These are phyloP conservation scores for Eucalyptus camaldulensis DNA, from an alignment of 345 rosid species.

Conservation along the genomic window DNA sequence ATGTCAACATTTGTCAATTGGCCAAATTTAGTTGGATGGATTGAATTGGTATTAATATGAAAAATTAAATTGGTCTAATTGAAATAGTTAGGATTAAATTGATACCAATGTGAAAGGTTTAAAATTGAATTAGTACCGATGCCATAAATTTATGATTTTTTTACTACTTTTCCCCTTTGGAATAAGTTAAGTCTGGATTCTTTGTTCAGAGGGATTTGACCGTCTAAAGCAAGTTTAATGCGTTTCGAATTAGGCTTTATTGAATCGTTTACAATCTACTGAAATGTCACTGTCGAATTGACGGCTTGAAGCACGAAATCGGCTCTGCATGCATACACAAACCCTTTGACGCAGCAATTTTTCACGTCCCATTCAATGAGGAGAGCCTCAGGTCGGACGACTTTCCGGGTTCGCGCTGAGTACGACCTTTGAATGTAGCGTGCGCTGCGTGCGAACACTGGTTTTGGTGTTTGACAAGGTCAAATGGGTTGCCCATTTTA, in stretches of 20 bases:
- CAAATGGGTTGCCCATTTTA: not conserved
- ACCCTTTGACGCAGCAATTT: not conserved
- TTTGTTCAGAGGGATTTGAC: not conserved
- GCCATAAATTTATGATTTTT: too few species aligned
- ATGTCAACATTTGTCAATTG: fast-evolving
- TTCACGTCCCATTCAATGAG: not conserved
- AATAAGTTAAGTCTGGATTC: not conserved
- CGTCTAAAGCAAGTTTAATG: not conserved
- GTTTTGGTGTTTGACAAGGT: not conserved
- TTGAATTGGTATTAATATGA: too few species aligned
- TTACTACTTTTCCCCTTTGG: too few species aligned
- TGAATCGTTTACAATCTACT: not conserved
- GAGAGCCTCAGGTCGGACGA: not conserved
- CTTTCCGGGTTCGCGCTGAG: not conserved
- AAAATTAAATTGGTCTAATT: too few species aligned
- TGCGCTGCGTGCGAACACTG: not conserved
- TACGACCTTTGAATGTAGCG: not conserved
- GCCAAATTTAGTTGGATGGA: fast-evolving
- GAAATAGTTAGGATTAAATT: too few species aligned
- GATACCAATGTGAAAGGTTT: fast-evolving
- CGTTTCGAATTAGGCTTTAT: not conserved
- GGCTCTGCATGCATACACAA: not conserved
- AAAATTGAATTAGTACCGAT: fast-evolving
- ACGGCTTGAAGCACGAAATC: not conserved
- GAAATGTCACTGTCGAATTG: not conserved